Base-by-base conservation (phyloP, 2,329 filamentous ascomycete species). In the Colletotrichum liaoningense region DNA sequence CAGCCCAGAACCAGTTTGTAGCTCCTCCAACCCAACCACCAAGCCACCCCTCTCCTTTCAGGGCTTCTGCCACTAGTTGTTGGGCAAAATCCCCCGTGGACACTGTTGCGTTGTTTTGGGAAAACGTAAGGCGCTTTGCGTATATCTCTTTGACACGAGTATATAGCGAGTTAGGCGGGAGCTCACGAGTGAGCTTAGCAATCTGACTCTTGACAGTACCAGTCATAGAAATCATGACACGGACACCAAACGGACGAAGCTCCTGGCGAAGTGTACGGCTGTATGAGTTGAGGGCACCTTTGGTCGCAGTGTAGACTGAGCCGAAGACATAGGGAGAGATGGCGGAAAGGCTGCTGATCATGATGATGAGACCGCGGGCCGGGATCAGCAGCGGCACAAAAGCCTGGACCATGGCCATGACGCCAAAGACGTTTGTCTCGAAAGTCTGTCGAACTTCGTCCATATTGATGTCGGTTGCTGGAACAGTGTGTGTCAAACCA, bases 361-460 rank as follows among this genome's bases (percentile, higher is more conserved):
- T 90, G 81, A 90, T 79, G 77, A 90, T 85, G 11, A 90, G 82
- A 0, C 89, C 88, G 28, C 82, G 83, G 0, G 87, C 82, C 19
- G 84, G 79, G 63, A 90, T 87, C 28, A 91, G 84, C 56, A 86
- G 83, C 67, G 83, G 82, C 12, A 84, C 79, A 76, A 90, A 90
- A 35, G 84, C 82, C 76, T 88, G 83, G 65, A 85, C 85, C 83
- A 88, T 88, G 78, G 86, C 84, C 87, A 91, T 90, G 75, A 88
- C 84, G 55, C 86, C 86, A 73, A 91, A 89, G 54, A 90, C 87
- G 76, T 90, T 90, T 75, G 87, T 86, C 79, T 90, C 88, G 66
- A 88, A 90, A 2, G 87, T 88, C 72, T 82, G 79, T 71, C 88
- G 88, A 5, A 88, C 87, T 63, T 89, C 88, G 65, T 86, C 83